Evolutionary conservation across 164 flowering plant species (phyloP).

Genomic region (Annona cherimola): DNA sequence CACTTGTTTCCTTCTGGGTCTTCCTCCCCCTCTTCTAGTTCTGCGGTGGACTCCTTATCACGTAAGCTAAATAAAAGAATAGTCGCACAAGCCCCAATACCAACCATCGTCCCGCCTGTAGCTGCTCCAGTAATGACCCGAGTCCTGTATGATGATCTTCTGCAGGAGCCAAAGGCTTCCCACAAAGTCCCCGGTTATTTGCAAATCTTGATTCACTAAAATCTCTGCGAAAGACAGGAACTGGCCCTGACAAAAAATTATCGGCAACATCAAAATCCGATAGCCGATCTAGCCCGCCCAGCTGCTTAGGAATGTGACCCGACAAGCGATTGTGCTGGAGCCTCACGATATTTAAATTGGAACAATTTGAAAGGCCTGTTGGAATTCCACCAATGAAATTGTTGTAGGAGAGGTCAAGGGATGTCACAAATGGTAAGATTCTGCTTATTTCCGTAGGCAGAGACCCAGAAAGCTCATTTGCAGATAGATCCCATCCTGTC

Average conservation of each 20-base stretch:
- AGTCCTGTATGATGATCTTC: conserved; percentile 13
- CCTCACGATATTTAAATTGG: conserved; percentile 43
- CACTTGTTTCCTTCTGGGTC: conserved; percentile 79
- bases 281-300: conserved; percentile 42
- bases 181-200: conserved; percentile 10
- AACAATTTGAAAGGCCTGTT: conserved; percentile 30
- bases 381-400: conserved; percentile 57
- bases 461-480: conserved; percentile 43
- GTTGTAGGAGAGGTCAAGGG: conserved; percentile 69
- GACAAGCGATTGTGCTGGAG: conserved; percentile 46
- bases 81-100: conserved; percentile 28
- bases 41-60: conserved; percentile 18
- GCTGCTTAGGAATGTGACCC: conserved; percentile 51
- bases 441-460: conserved; percentile 45
- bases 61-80: conserved; percentile 31
- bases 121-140: conserved; percentile 46
- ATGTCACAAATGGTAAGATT: conserved; percentile 24
- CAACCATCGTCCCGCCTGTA: conserved; percentile 38
- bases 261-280: conserved; percentile 45
- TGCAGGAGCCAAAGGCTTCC: conserved; percentile 24
- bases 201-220: neutral
- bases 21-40: conserved; percentile 62
- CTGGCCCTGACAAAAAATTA: conserved; percentile 51
- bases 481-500: conserved; percentile 66
- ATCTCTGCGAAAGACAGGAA: conserved; percentile 34